phyloP scores from a whole-genome alignment of 1,284 basidiomycete genomes.

The Lentinus polychrous region DNA sequence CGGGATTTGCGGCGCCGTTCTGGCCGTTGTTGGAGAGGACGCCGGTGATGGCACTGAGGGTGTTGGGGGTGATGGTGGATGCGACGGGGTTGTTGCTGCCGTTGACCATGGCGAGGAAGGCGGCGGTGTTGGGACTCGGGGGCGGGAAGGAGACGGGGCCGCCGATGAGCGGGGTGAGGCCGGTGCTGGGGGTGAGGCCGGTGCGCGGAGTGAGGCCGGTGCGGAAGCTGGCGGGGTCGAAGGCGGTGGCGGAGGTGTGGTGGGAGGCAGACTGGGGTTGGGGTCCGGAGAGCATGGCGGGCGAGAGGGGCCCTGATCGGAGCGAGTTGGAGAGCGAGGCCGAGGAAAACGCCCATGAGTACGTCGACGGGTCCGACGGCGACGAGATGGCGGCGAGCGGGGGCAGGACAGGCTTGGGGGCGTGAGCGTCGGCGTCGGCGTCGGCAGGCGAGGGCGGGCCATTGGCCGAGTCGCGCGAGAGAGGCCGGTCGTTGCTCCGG shows the following conservation, averaged over 20 bases:
- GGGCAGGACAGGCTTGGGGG: constrained; percentile 65
- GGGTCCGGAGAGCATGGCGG: constrained; percentile 92
- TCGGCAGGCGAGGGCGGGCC: constrained; percentile 19
- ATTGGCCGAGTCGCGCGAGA: constrained; percentile 12
- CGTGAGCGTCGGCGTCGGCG: constrained; percentile 4
- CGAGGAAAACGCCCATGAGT: constrained; percentile 65
- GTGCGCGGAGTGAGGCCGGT: constrained; percentile 78
- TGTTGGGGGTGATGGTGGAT: constrained; percentile 87
- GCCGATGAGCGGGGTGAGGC: constrained; percentile 82
- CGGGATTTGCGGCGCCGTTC: constrained; percentile 10
- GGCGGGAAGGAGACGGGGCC: constrained; percentile 74
- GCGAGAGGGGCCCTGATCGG: constrained; percentile 85
- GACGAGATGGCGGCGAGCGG: constrained; percentile 83
- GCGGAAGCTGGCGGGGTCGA: constrained; percentile 74
- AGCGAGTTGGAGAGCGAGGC: constrained; percentile 67
- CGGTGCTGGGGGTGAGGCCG: constrained; percentile 66
- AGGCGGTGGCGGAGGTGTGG: constrained; percentile 32
- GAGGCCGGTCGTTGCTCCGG: constrained; percentile 32
- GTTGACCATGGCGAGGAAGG: constrained; percentile 89
- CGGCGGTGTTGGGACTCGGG: constrained; percentile 85
- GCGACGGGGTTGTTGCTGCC: constrained; percentile 41
- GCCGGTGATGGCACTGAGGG: constrained; percentile 75
- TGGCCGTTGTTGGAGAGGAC: constrained; percentile 36
- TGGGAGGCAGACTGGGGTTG: constrained; percentile 32
- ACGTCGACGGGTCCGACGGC: constrained; percentile 64